Conservation (phyloP, 495 filamentous ascomycete genomes). For the Tuber calosporum region DNA sequence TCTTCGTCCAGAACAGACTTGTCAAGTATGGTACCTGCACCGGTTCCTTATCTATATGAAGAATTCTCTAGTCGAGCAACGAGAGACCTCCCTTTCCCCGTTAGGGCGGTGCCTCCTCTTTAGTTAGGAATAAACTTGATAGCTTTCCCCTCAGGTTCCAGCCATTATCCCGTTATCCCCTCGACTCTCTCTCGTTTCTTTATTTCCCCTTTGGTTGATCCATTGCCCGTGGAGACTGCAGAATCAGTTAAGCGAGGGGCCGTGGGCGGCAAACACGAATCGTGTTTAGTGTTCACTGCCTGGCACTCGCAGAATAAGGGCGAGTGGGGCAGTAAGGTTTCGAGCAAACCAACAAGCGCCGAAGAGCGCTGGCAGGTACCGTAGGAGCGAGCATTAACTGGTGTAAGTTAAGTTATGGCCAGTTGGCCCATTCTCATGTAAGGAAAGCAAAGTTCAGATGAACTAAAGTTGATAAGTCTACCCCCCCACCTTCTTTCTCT, state of each 20-base stretch:
- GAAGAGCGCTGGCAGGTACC: background rate
- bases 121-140: too few relatives aligned
- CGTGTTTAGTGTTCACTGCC: background rate
- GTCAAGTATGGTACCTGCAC: background rate
- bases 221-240: background rate
- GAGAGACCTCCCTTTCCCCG: background rate
- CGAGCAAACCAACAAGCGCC: slow-evolving; percentile 1
- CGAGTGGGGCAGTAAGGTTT: background rate
- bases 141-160: background rate
- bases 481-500: background rate
- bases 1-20: background rate
- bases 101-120: too few relatives aligned
- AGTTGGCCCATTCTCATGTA: background rate
- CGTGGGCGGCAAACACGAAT: background rate
- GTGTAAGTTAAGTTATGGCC: background rate
- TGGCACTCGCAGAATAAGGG: background rate
- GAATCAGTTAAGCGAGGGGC: background rate
- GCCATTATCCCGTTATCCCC: background rate
- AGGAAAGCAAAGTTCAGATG: background rate
- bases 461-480: background rate
- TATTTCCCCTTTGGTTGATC: background rate
- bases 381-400: background rate
- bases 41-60: background rate
- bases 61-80: background rate
- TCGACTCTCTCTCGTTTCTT: background rate